Conservation (phyloP, 2,329 filamentous ascomycete species). For the Fusarium chaquense region DNA sequence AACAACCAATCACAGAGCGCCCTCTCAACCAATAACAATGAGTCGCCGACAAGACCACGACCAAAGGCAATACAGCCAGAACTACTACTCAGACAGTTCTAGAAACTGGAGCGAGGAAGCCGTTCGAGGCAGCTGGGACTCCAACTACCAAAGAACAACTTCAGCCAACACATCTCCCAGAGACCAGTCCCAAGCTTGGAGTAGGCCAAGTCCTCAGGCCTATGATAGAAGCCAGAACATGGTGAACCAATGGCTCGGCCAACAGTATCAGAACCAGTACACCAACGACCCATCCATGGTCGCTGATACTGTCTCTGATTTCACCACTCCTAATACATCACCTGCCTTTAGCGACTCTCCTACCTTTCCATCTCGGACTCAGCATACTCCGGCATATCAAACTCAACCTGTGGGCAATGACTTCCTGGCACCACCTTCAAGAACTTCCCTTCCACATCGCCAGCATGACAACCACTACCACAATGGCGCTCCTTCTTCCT, state of each 20-base stretch:
- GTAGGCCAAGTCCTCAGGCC: slow-evolving; percentile 29
- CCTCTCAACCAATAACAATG: slow-evolving; percentile 31
- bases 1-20: slow-evolving; percentile 19
- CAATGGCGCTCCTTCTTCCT: slow-evolving; percentile 16
- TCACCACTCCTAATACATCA: slow-evolving; percentile 44
- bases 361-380: slow-evolving; percentile 36
- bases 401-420: slow-evolving; percentile 24
- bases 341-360: slow-evolving; percentile 47
- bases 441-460: slow-evolving; percentile 14
- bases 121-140: slow-evolving; percentile 46
- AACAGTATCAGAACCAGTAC: slow-evolving; percentile 40
- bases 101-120: slow-evolving; percentile 49
- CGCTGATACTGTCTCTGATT: slow-evolving; percentile 40
- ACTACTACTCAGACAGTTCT: slow-evolving; percentile 41
- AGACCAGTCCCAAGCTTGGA: slow-evolving; percentile 35
- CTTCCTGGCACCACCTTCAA: slow-evolving; percentile 34
- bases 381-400: slow-evolving; percentile 27
- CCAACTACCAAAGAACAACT: slow-evolving; percentile 40
- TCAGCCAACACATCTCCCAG: slow-evolving; percentile 38
- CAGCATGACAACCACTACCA: slow-evolving; percentile 1
- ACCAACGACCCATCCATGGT: slow-evolving; percentile 33
- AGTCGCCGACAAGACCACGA: slow-evolving; percentile 37
- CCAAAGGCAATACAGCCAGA: slow-evolving; percentile 17
- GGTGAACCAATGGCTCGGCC: slow-evolving; percentile 46
- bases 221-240: slow-evolving; percentile 39